phyloP scores from a whole-genome alignment of 2,329 filamentous ascomycete genomes.

The Penicillium oxalicum region DNA sequence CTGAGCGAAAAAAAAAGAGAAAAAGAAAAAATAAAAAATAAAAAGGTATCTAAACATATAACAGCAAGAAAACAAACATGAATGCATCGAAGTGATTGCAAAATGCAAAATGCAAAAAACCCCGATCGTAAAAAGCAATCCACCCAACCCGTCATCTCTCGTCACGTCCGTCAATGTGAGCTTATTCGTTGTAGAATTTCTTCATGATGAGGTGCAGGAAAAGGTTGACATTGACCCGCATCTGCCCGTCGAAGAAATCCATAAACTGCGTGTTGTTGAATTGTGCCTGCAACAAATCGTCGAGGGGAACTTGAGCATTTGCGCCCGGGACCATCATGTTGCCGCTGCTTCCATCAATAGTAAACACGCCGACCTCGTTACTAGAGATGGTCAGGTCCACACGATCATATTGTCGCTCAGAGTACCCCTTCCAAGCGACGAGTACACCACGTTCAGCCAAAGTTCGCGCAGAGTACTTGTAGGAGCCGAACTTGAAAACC shows the following conservation, averaged over 20 bases:
- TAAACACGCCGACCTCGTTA: constrained; percentile 90
- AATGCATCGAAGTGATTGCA: not conserved
- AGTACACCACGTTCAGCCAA: constrained; percentile 91
- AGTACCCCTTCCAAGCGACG: constrained; percentile 81
- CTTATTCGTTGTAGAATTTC: constrained; percentile 74
- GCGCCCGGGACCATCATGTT: constrained; percentile 95
- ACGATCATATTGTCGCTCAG: constrained; percentile 78
- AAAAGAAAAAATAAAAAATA: constrained; percentile 12
- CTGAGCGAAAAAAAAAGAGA: not conserved
- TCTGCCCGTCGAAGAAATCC: constrained; percentile 80
- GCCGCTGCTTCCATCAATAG: constrained; percentile 81
- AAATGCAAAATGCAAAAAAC: not conserved
- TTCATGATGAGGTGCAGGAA: constrained; percentile 96
- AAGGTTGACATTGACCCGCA: constrained; percentile 92
- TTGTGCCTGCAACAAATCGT: constrained; percentile 91
- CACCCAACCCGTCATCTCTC: constrained; percentile 18
- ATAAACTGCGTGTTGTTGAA: constrained; percentile 97
- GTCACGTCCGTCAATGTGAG: constrained; percentile 17
- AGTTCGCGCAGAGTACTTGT: constrained; percentile 88
- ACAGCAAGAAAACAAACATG: constrained; percentile 8
- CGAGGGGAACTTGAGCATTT: constrained; percentile 79
- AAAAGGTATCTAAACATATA: constrained; percentile 19
- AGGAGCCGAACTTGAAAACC: constrained; percentile 94
- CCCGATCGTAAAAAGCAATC: constrained; percentile 17
- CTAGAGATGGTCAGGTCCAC: constrained; percentile 91